Base-by-base conservation (phyloP, 768 basidiomycete species). In the Paxillus rubicundulus region DNA sequence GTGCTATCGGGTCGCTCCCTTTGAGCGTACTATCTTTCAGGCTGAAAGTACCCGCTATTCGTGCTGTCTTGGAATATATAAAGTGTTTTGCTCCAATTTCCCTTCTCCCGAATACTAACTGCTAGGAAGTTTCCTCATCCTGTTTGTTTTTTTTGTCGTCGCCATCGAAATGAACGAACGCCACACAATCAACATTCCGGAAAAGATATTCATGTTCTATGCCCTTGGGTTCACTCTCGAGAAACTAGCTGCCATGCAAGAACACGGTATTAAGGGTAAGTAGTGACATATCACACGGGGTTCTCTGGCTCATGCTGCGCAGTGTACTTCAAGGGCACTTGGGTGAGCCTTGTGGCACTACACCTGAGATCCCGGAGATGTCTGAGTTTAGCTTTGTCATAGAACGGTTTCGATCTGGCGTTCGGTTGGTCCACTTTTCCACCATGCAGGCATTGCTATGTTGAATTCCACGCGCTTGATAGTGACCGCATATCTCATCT, bases 381-480 rank as follows among this genome's bases (percentile, higher is more conserved):
- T 53, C 55, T 61, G 47, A 62, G 56, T 58, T 28, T 2, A 48
- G 49, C 14, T 27, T 39, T 16, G 5, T 21, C 16, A 16, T 61
- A 88, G 89, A 96, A 97, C 57, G 93, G 93, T 1, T 98, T 98
- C 65, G 95, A 98, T 68, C 59, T 96, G 48, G 89, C 91, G 43
- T 94, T 97, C 71, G 85, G 89, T 90, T 52, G 77, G 66, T 41
- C 32, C 24, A 20, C 28, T 41, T 32, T 39, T 9, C 48, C 14
- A 4, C 20, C 20, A 7, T 4, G 2, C 18, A 45, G 16, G 10
- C 10, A 7, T 38, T 40, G 32, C 12, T 32, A 3, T 18, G 32
- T 47, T 45, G 55, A 47, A 50, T 50, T 40, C 54, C 17, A 32
- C 47, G 53, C 9, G 17, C 44, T 21, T 44, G 49, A 38, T 33